Evolutionary conservation across 2,329 filamentous ascomycete genomes (phyloP), one percentile per base, ranked within the genome.

Genomic region (Verticillium isaacii): DNA sequence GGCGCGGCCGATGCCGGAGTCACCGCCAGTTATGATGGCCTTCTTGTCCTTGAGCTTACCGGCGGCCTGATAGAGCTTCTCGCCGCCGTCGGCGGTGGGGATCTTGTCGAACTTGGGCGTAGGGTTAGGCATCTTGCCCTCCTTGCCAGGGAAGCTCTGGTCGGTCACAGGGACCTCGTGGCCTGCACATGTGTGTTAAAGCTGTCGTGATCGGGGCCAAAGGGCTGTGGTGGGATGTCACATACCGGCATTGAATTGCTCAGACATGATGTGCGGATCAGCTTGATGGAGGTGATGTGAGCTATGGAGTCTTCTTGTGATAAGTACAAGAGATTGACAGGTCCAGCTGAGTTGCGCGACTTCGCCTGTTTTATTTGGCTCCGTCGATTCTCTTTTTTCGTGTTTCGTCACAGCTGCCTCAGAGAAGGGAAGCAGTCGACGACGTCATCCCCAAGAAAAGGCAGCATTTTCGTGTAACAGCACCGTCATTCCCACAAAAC

Each of bases 21-120:
- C 91, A 3, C 91, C 91, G 17, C 91, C 91, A 0, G 91, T 94
- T 69, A 95, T 94, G 62, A 95, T 75, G 8, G 91, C 90, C 63
- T 86, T 90, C 75, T 89, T 91, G 64, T 87, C 90, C 68, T 85
- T 75, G 7, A 95, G 84, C 77, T 95, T 96, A 57, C 86, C 87
- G 1, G 91, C 89, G 4, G 89, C 85, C 71, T 88, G 87, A 78
- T 95, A 94, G 57, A 82, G 83, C 68, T 90, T 85, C 67, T 85
- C 87, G 14, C 86, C 85, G 41, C 89, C 88, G 62, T 89, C 85
- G 19, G 84, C 82, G 5, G 85, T 88, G 0, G 91, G 91, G 2
- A 93, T 75, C 62, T 89, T 79, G 61, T 89, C 85, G 61, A 84
- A 85, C 55, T 84, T 78, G 1, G 90, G 88, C 61, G 84, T 78